A percentile compares a stretch with the other conserved stretches of the same genome.
phyloP scores from a whole-genome alignment of 768 basidiomycete genomes.

The Hygrocybe punicea region DNA sequence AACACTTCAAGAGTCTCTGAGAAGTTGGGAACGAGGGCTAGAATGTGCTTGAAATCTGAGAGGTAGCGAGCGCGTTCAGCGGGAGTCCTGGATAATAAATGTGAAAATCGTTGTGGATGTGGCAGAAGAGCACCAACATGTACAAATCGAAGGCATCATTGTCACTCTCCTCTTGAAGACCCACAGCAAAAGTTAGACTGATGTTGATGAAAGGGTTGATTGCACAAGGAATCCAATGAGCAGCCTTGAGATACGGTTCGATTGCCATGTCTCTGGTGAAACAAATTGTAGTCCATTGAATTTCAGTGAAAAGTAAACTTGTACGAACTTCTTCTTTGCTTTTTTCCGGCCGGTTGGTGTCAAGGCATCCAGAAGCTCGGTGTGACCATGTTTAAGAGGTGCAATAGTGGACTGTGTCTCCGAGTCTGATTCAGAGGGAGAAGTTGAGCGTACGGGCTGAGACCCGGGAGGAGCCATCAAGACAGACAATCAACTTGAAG shows the following conservation, averaged over 20 bases:
- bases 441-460: too few relatives aligned
- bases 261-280: background rate
- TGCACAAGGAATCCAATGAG: background rate
- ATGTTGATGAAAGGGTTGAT: background rate
- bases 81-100: background rate
- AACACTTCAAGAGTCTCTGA: too few relatives aligned
- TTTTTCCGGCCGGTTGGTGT: background rate
- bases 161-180: background rate
- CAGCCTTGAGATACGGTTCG: slow-evolving; percentile 1
- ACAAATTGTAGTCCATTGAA: background rate
- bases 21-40: background rate
- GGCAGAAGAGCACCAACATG: background rate
- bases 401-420: too few relatives aligned
- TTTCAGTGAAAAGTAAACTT: background rate
- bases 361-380: background rate
- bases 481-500: too few relatives aligned
- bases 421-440: too few relatives aligned
- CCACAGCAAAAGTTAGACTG: background rate
- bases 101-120: background rate
- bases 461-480: too few relatives aligned
- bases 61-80: background rate
- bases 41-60: background rate
- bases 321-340: background rate
- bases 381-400: too few relatives aligned
- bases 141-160: background rate